Base-by-base conservation (phyloP, 1,284 basidiomycete genomes). In the Ceratobasidium sp. region DNA sequence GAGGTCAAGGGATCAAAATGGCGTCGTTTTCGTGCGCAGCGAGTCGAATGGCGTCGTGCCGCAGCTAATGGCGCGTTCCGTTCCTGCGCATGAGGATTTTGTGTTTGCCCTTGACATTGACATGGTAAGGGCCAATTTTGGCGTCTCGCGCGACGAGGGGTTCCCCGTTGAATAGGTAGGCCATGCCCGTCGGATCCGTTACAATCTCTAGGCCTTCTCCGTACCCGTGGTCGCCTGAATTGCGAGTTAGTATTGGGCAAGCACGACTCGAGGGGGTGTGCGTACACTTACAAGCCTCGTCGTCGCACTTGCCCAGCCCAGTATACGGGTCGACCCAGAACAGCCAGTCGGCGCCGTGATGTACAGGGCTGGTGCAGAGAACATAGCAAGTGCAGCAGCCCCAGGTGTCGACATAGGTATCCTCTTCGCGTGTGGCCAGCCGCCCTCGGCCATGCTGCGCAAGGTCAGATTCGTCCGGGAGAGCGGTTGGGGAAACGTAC, bases 201-300 rank as follows among this genome's bases (percentile, higher is more conserved):
- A 67, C 12, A 27, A 67, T 34, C 15, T 67, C 62, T 49, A 42
- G 15, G 35, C 50, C 50, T 10, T 54, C 62, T 49, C 62, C 35
- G 38, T 67, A 67, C 17, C 50, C 62, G 15, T 54, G 62, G 40
- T 67, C 40, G 29, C 62, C 62, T 67, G 38, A n/a, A 12, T 1
- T 27, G 35, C 8, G 31, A 50, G 45, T 12, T 22, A n/a, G 25
- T 31, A 27, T 50, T 7, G 50, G 13, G 20, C 10, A 17, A n/a
- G 50, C 12, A 38, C 17, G 45, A n/a, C 22, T 6, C 38, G n/a
- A 42, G 20, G 22, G 34, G 20, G 20, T 1, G 49, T 43, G 62
- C 50, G 62, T 67, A 67, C 62, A 67, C 62, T 67, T 40, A 67
- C 62, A 67, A 29, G 50, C 49, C 50, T 67, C 38, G 50, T 67